A percentile compares a stretch with the other conserved stretches of the same genome.
Conservation (phyloP, 208 protist species). For the Blastocrithidia nonstop region DNA sequence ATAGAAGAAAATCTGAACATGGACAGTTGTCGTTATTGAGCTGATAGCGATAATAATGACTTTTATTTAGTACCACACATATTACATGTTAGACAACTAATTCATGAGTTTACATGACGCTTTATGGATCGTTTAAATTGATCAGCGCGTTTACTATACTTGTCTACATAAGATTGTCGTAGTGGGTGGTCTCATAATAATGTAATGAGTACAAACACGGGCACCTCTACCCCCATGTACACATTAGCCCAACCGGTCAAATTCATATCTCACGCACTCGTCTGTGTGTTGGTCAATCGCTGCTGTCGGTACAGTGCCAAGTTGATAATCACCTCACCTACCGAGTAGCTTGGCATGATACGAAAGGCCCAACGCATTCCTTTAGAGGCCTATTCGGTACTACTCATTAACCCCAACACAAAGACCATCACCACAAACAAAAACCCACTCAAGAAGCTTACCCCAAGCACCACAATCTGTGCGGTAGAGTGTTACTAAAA, state of each 20-base stretch:
- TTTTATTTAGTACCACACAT: background rate
- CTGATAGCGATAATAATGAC: too few species aligned
- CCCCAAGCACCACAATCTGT: slow-evolving; percentile 24
- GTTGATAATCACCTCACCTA: slow-evolving; percentile 50
- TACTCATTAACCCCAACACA: slow-evolving; percentile 17
- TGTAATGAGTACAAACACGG: slow-evolving; percentile 17
- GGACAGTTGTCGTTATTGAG: slow-evolving; percentile 1
- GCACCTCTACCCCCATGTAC: slow-evolving; percentile 36
- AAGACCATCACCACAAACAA: slow-evolving; percentile 33
- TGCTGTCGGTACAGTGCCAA: slow-evolving; percentile 16
- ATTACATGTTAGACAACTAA: background rate
- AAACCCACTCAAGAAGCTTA: slow-evolving; percentile 50
- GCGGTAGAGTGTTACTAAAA: slow-evolving; percentile 38
- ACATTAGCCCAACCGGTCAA: slow-evolving; percentile 12
- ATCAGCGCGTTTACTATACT: background rate
- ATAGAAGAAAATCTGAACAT: too few species aligned
- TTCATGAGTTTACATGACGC: background rate
- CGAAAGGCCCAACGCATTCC: slow-evolving; percentile 26
- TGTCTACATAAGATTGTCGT: background rate
- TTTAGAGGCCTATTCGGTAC: slow-evolving; percentile 14
- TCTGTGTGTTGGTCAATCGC: background rate
- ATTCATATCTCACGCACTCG: slow-evolving; percentile 15
- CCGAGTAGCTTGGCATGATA: slow-evolving; percentile 26
- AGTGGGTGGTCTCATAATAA: slow-evolving; percentile 30
- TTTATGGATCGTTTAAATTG: too few species aligned